Evolutionary conservation across 345 rosid species (phyloP).

Genomic region (Eucalyptus cloeziana): DNA sequence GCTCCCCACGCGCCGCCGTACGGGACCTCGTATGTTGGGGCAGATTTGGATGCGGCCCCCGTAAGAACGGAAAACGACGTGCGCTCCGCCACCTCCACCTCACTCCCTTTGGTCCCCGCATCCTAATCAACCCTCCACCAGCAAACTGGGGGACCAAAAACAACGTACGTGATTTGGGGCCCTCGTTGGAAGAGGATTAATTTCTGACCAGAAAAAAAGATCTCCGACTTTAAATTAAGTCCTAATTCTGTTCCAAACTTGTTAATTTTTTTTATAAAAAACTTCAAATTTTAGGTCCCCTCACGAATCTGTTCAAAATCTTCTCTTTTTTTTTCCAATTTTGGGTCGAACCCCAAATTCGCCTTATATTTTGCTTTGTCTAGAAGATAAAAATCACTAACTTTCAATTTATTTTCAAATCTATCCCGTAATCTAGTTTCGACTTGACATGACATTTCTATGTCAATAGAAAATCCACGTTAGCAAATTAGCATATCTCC

Average conservation of each 20-base stretch:
- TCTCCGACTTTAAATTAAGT: too few species aligned
- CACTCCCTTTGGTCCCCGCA: not conserved
- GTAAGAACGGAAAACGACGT: not conserved
- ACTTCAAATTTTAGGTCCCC: too few species aligned
- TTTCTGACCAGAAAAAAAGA: not conserved
- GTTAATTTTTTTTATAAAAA: too few species aligned
- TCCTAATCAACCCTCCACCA: not conserved
- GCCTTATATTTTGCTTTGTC: not conserved
- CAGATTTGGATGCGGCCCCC: not conserved
- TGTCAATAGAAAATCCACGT: not conserved
- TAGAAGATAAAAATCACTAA: too few species aligned
- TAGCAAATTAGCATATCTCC: not conserved
- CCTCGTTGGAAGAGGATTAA: not conserved
- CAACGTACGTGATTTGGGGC: not conserved
- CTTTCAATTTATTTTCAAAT: not conserved
- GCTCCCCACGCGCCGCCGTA: not conserved
- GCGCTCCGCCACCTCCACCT: not conserved
- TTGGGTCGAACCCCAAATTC: not conserved
- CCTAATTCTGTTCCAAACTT: too few species aligned
- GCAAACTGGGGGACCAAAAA: not conserved
- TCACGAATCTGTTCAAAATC: too few species aligned
- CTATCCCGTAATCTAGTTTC: not conserved
- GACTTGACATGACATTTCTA: too few species aligned
- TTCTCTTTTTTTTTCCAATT: fast-evolving
- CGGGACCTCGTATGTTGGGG: not conserved